These are phyloP conservation scores for Colletotrichum eremochloae DNA, from an alignment of 2,329 filamentous ascomycete species.

Conservation along the genomic window DNA sequence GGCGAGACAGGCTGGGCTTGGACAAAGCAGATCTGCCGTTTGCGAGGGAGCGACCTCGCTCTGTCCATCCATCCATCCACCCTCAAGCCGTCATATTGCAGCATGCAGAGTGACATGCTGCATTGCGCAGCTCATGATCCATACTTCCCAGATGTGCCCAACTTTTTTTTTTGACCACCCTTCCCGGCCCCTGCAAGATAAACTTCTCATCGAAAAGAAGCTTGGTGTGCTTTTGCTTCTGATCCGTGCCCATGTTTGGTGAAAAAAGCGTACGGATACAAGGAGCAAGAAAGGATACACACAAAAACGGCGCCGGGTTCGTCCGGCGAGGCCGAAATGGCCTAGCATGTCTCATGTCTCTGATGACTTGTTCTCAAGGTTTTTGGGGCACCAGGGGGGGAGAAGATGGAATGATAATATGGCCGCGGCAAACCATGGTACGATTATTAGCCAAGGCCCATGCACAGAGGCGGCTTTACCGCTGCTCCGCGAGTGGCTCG, in stretches of 20 bases:
- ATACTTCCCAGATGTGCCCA: conserved; percentile 12
- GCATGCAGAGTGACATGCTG: conserved; percentile 12
- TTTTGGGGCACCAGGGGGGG: background rate
- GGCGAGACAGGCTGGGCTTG: background rate
- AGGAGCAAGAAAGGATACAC: background rate
- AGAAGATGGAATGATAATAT: too few species aligned
- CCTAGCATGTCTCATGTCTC: background rate
- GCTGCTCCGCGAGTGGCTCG: background rate
- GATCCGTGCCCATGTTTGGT: background rate
- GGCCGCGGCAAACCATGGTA: background rate
- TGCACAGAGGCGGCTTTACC: background rate
- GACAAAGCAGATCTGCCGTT: conserved; percentile 5
- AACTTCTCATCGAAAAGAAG: conserved; percentile 13
- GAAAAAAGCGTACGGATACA: background rate
- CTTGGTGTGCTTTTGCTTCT: background rate
- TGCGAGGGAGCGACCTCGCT: conserved; percentile 20
- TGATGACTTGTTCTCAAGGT: background rate
- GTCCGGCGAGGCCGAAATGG: background rate
- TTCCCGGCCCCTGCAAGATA: background rate
- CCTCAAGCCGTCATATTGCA: conserved; percentile 13
- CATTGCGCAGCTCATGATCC: conserved; percentile 28
- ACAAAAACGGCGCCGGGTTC: background rate
- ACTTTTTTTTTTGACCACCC: background rate
- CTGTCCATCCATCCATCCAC: background rate
- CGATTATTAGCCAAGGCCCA: background rate